phyloP scores from a whole-genome alignment of 208 protist genomes.

The Acanthamoeba royreba region DNA sequence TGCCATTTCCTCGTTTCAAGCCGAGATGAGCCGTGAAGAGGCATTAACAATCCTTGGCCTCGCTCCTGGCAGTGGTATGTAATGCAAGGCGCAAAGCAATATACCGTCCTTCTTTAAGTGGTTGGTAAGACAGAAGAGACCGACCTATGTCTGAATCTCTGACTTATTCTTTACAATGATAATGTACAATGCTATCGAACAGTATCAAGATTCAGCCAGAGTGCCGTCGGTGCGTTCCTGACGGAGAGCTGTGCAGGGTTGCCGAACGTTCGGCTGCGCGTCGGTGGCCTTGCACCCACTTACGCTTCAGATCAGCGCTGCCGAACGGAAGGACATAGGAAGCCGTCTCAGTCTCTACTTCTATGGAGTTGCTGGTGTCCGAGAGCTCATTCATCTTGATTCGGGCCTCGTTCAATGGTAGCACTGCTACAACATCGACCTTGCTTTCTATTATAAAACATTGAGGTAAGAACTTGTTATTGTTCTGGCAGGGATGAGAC shows the following conservation, averaged over 20 bases:
- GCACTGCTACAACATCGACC: neutral
- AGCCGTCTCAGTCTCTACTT: neutral
- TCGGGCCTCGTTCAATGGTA: neutral
- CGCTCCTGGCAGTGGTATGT: no score
- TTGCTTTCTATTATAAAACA: no score
- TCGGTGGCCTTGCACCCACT: neutral
- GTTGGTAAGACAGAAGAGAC: no score
- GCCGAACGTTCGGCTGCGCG: neutral
- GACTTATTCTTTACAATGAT: no score
- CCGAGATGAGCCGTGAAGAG: neutral
- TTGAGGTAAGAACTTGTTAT: no score
- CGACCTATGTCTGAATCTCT: no score
- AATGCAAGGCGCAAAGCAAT: no score
- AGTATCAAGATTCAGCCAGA: neutral
- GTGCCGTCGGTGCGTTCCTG: neutral
- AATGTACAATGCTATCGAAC: no score
- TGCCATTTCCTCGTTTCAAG: neutral
- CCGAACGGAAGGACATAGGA: neutral
- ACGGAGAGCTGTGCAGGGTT: neutral
- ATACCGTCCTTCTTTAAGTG: no score
- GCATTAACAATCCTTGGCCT: neutral
- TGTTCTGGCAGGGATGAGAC: no score
- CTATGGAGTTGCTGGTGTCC: neutral
- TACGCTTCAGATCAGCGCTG: neutral
- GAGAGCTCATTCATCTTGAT: neutral